Evolutionary conservation across 2,329 filamentous ascomycete species (phyloP).

Genomic region (Nothophoma quercina): DNA sequence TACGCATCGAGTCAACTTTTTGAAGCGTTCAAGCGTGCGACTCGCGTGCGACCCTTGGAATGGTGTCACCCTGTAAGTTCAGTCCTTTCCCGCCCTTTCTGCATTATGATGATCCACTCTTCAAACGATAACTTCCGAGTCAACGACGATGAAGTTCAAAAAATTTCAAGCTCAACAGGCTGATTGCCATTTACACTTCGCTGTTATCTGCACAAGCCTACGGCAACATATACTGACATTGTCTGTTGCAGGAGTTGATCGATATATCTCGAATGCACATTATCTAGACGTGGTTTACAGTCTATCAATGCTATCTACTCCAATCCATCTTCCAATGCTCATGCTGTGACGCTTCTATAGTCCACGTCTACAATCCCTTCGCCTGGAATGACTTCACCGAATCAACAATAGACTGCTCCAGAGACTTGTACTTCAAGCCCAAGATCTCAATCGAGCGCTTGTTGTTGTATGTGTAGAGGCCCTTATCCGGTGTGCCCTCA

Average conservation of each 20-base stretch:
- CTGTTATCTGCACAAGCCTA: background rate
- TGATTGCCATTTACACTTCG: slow-evolving; percentile 47
- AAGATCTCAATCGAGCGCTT: slow-evolving; percentile 62
- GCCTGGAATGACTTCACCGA: slow-evolving; percentile 69
- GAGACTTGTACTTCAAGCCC: slow-evolving; percentile 64
- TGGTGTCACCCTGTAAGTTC: slow-evolving; percentile 10
- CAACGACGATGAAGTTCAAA: slow-evolving; percentile 47
- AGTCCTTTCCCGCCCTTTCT: background rate
- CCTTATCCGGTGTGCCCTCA: slow-evolving; percentile 53
- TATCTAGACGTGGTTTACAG: slow-evolving; percentile 21
- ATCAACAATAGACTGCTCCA: slow-evolving; percentile 68
- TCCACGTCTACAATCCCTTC: slow-evolving; percentile 54
- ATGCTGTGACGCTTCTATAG: background rate
- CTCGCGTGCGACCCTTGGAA: background rate
- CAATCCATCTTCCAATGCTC: background rate
- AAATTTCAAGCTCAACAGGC: slow-evolving; percentile 64
- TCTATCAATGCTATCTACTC: slow-evolving; percentile 15
- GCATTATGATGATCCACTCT: slow-evolving; percentile 44
- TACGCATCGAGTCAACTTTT: background rate
- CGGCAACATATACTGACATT: slow-evolving; percentile 24
- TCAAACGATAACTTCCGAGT: slow-evolving; percentile 48
- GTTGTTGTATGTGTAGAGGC: slow-evolving; percentile 61
- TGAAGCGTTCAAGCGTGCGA: slow-evolving; percentile 3
- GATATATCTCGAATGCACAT: background rate
- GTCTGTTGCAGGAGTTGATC: slow-evolving; percentile 3